phyloP scores from a whole-genome alignment of 768 basidiomycete species.

The Termitomyces sp. region DNA sequence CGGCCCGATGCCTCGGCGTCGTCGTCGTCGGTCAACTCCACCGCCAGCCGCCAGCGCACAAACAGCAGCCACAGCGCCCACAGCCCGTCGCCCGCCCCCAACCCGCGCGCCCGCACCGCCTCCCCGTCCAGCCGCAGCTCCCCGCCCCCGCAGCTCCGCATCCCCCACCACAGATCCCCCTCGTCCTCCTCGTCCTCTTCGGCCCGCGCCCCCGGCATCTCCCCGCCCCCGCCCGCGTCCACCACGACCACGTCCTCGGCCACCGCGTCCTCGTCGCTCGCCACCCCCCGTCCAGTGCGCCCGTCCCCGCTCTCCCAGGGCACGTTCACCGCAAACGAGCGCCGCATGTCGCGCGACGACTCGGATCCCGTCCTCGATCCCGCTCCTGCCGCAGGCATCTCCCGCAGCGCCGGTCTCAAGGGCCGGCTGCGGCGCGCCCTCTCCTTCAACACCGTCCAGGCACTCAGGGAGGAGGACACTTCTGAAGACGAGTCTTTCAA shows the following conservation, averaged over 20 bases:
- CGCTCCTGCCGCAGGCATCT: slow-evolving; percentile 29
- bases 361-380: slow-evolving; percentile 58
- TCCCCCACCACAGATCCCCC: slow-evolving; percentile 24
- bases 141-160: slow-evolving; percentile 23
- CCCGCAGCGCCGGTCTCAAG: slow-evolving; percentile 69
- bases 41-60: slow-evolving; percentile 58
- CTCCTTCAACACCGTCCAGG: slow-evolving; percentile 52
- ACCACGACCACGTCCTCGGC: slow-evolving; percentile 29
- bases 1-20: slow-evolving; percentile 78
- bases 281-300: slow-evolving; percentile 36
- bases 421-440: slow-evolving; percentile 71
- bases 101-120: slow-evolving; percentile 30
- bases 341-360: slow-evolving; percentile 75
- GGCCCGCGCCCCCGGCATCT: slow-evolving; percentile 29
- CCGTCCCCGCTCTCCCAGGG: slow-evolving; percentile 73
- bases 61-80: slow-evolving; percentile 65
- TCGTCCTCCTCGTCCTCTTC: slow-evolving; percentile 48
- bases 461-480: slow-evolving; percentile 56
- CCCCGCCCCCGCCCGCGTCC: slow-evolving; percentile 24
- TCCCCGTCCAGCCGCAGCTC: slow-evolving; percentile 25
- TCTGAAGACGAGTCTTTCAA: slow-evolving; percentile 35
- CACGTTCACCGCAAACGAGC: slow-evolving; percentile 56
- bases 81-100: slow-evolving; percentile 30
- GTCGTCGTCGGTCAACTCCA: slow-evolving; percentile 72
- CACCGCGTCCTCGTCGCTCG: slow-evolving; percentile 23